Conservation (phyloP, 371 early-diverging fungal genomes). For the Choanephora cucurbitarum region DNA sequence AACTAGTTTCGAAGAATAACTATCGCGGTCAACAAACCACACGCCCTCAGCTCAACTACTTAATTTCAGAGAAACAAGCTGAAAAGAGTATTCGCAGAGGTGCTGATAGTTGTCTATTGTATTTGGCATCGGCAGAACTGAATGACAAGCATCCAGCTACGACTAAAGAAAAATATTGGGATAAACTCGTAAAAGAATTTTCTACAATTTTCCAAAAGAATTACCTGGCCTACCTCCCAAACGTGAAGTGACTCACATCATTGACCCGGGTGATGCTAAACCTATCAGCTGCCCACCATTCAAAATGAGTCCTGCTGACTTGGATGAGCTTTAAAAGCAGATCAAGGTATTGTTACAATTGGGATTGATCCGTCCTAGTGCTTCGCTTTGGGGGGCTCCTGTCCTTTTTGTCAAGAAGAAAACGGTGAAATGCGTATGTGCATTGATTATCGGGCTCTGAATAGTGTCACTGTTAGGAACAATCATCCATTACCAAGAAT, state of each 20-base stretch:
- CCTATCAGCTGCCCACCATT: slow-evolving; percentile 10
- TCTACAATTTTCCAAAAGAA: neutral
- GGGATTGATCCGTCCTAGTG: slow-evolving; percentile 21
- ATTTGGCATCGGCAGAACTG: neutral
- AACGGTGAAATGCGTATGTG: slow-evolving; percentile 40
- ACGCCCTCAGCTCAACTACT: neutral
- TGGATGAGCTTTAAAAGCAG: slow-evolving; percentile 35
- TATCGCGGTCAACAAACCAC: no score
- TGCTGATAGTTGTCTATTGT: neutral
- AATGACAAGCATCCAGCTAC: neutral
- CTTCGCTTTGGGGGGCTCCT: slow-evolving; percentile 34
- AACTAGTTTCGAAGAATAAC: no score
- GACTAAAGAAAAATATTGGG: neutral
- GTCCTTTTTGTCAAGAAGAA: no score
- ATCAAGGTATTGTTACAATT: slow-evolving; percentile 22
- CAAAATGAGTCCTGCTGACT: slow-evolving; percentile 28
- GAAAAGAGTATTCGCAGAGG: neutral
- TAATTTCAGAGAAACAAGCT: neutral
- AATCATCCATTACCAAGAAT: slow-evolving; percentile 36
- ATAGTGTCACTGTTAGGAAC: slow-evolving; percentile 36
- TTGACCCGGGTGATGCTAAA: slow-evolving; percentile 2
- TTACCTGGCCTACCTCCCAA: slow-evolving; percentile 9
- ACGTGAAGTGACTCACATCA: neutral
- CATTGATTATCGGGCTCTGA: slow-evolving; percentile 46
- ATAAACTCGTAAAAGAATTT: neutral